Conservation (phyloP, 805 yeast genomes). For the Zygoascus tannicola region DNA sequence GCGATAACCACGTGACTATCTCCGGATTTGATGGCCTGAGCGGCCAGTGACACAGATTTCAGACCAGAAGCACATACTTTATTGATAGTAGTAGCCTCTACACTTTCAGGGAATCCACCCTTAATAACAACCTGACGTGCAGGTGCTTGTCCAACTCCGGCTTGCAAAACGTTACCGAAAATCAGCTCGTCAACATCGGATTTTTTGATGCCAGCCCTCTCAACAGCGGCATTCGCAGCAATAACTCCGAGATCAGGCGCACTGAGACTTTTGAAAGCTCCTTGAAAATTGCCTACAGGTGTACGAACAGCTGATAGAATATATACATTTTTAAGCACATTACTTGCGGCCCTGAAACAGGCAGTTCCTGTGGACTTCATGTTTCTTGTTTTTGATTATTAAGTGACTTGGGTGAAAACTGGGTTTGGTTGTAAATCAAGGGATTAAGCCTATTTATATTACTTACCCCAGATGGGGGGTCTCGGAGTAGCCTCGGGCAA, state of each 20-base stretch:
- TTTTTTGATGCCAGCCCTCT: conserved; percentile 67
- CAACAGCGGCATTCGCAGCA: conserved; percentile 80
- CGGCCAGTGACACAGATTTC: conserved; percentile 80
- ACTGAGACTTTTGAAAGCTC: conserved; percentile 56
- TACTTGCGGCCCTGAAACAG: no score
- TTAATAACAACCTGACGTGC: conserved; percentile 92
- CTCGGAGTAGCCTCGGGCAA: no score
- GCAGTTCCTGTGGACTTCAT: no score
- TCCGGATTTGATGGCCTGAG: conserved; percentile 78
- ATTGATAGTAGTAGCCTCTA: conserved; percentile 83
- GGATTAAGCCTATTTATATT: no score
- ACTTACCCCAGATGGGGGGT: no score
- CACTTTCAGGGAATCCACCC: conserved; percentile 72
- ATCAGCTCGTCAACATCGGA: conserved; percentile 76
- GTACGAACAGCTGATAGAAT: conserved; percentile 87
- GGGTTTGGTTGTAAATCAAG: no score
- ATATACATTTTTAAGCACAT: conserved; percentile 44
- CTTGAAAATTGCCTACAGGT: conserved; percentile 91
- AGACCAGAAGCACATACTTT: conserved; percentile 95
- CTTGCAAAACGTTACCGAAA: conserved; percentile 87
- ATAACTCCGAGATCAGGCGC: conserved; percentile 78
- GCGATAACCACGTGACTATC: conserved; percentile 80
- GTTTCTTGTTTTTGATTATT: no score
- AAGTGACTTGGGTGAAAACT: no score
- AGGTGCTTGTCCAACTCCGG: conserved; percentile 91